phyloP scores from a whole-genome alignment of 2,329 filamentous ascomycete species.

The Sporothrix euskadiensis region DNA sequence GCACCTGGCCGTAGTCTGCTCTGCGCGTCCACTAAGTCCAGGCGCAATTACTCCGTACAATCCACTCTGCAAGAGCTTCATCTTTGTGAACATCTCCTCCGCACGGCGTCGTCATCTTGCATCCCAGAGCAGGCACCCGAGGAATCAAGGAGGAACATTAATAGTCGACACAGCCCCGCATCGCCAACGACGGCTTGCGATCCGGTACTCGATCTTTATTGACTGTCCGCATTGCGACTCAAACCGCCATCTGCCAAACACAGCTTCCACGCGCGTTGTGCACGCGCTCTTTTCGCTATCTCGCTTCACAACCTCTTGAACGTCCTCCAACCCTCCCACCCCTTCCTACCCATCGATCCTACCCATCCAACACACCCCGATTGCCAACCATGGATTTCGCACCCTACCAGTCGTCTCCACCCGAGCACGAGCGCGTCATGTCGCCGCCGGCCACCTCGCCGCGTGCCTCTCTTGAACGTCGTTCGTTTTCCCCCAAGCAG shows the following conservation, averaged over 20 bases:
- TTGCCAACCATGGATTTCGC: slow-evolving; percentile 79
- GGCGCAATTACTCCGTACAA: neutral
- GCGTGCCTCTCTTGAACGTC: slow-evolving; percentile 60
- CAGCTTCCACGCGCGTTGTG: neutral
- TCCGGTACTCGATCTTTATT: neutral
- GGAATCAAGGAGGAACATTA: neutral
- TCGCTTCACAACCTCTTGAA: neutral
- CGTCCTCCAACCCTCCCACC: too few relatives aligned
- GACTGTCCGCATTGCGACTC: neutral
- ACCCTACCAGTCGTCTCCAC: slow-evolving; percentile 90
- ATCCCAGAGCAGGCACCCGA: neutral
- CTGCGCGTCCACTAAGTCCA: slow-evolving; percentile 3
- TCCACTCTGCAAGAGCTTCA: slow-evolving; percentile 18
- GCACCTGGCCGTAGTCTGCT: neutral
- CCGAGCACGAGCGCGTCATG: slow-evolving; percentile 77
- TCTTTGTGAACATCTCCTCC: slow-evolving; percentile 9
- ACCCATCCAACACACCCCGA: neutral
- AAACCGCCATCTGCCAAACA: neutral
- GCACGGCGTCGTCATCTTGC: slow-evolving; percentile 25
- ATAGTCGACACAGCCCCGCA: neutral
- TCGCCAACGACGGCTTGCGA: neutral
- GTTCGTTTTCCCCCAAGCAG: slow-evolving; percentile 53
- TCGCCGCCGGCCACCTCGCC: slow-evolving; percentile 66
- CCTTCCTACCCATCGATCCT: neutral
- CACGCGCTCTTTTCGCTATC: neutral